These are phyloP conservation scores for Curvularia lunata DNA, from an alignment of 2,329 filamentous ascomycete species.

Conservation along the genomic window DNA sequence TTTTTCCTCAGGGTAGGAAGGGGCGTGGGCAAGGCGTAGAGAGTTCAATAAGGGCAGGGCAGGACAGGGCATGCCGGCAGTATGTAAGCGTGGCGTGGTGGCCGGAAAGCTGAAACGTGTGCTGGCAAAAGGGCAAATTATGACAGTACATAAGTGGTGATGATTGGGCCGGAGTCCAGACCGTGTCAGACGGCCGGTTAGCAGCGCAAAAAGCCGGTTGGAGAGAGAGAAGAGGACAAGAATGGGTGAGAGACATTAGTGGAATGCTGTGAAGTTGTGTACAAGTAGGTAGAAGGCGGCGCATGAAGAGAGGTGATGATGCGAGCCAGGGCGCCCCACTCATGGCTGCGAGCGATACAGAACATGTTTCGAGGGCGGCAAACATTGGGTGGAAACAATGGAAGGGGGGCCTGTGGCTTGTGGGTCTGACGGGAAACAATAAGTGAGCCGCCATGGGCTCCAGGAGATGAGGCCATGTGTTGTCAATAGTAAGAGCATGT, in stretches of 20 bases:
- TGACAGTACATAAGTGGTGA: neutral
- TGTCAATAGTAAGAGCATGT: neutral
- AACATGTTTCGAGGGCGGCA: constrained; percentile 7
- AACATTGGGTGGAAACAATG: constrained; percentile 2
- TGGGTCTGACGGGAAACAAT: constrained; percentile 16
- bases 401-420: neutral
- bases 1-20: neutral
- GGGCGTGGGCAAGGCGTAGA: neutral
- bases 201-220: neutral
- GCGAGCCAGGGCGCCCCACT: neutral
- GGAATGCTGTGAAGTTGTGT: neutral
- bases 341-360: constrained; percentile 8
- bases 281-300: neutral
- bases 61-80: neutral
- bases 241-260: neutral
- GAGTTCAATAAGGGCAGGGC: neutral
- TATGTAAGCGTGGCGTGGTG: neutral
- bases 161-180: neutral
- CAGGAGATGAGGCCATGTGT: neutral
- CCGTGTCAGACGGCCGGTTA: neutral
- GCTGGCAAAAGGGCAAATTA: neutral
- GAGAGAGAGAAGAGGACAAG: neutral
- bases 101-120: neutral
- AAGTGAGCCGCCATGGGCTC: neutral
- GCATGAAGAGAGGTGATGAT: neutral